Base-by-base conservation (phyloP, 192 early-diverging fungal genomes). In the Podila epicladia region DNA sequence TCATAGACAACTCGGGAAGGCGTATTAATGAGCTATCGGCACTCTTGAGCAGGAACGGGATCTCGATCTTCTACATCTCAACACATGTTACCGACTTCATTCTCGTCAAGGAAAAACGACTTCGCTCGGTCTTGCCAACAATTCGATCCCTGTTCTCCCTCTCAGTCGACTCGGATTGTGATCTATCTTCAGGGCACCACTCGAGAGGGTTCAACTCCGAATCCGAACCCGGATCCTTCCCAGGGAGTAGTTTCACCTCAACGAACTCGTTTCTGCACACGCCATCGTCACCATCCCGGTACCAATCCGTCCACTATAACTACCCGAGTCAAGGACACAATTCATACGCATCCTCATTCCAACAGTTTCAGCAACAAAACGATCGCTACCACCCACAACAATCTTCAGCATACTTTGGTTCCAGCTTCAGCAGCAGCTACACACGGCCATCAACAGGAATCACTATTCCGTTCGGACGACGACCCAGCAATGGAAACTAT, bases 71-170 rank as follows among this genome's bases (percentile, higher is more conserved):
- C 33, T 92, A 92, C 63, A 64, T 92, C 41, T 90, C 88, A 5
- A 92, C 91, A 2, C 90, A 88, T 65, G 87, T 91, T 71, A 91
- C 90, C 0, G 91, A 92, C 64, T 83, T 91, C 59, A 82, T 92
- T 37, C 88, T 92, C 73, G 91, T 91, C 48, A 91, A 91, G 70
- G 90, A 91, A 51, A 85, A 85, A 35, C 87, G 90, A 1, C 72
- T 91, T 62, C 76, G 84, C 7, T 65, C 80, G 20, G 90, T 91
- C 58, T 59, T 91, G 13, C 80, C 86, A 13, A 87, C 89, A 29
- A 76, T 91, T n/a, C 83, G 87, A 22, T 73, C 83, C 15, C 38
- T 72, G 28, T 82, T 76, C 50, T 59, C 72, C 1, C 63, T 83
- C 20, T 65, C 64, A n/a, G 67, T 64, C 59, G 75, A 79, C 35